Evolutionary conservation across 2,329 filamentous ascomycete genomes (phyloP).

Genomic region (Aureobasidium sp.): DNA sequence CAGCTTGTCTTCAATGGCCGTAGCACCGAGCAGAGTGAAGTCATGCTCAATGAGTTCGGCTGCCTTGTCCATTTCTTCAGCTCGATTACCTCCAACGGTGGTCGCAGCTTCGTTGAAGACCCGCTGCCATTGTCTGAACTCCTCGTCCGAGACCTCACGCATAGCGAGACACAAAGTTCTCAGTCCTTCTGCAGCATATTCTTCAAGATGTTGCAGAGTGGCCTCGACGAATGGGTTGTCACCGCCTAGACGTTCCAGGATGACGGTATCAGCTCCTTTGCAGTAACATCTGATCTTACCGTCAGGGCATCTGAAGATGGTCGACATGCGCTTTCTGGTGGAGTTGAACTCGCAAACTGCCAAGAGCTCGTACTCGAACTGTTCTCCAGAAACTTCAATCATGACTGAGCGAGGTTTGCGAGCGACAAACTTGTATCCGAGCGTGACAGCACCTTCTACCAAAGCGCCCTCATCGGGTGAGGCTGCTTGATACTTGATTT

Average conservation of each 20-base stretch:
- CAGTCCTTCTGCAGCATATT: slow-evolving; percentile 93
- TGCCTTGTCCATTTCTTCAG: slow-evolving; percentile 93
- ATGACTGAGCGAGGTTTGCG: slow-evolving; percentile 83
- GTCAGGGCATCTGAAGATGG: slow-evolving; percentile 92
- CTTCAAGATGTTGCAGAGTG: slow-evolving; percentile 93
- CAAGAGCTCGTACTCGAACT: slow-evolving; percentile 78
- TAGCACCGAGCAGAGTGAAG: slow-evolving; percentile 83
- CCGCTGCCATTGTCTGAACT: slow-evolving; percentile 78
- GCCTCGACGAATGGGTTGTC: slow-evolving; percentile 74
- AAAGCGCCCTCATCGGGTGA: slow-evolving; percentile 96
- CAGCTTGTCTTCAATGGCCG: slow-evolving; percentile 91
- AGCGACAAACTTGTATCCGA: slow-evolving; percentile 86
- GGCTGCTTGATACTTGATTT: slow-evolving; percentile 95
- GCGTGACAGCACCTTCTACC: slow-evolving; percentile 74
- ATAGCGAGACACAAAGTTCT: slow-evolving; percentile 90
- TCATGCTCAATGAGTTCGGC: slow-evolving; percentile 92
- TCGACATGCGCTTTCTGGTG: slow-evolving; percentile 93
- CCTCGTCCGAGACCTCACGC: slow-evolving; percentile 82
- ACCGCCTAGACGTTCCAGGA: slow-evolving; percentile 76
- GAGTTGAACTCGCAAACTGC: slow-evolving; percentile 99
- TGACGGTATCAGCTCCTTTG: slow-evolving; percentile 96
- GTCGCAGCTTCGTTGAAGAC: slow-evolving; percentile 83
- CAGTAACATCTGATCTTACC: slow-evolving; percentile 89
- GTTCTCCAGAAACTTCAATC: slow-evolving; percentile 63
- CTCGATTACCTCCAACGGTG: slow-evolving; percentile 83